Evolutionary conservation across 2,329 filamentous ascomycete genomes (phyloP), one percentile per base, ranked within the genome.

Genomic region (Rhynchosporium graminicola): DNA sequence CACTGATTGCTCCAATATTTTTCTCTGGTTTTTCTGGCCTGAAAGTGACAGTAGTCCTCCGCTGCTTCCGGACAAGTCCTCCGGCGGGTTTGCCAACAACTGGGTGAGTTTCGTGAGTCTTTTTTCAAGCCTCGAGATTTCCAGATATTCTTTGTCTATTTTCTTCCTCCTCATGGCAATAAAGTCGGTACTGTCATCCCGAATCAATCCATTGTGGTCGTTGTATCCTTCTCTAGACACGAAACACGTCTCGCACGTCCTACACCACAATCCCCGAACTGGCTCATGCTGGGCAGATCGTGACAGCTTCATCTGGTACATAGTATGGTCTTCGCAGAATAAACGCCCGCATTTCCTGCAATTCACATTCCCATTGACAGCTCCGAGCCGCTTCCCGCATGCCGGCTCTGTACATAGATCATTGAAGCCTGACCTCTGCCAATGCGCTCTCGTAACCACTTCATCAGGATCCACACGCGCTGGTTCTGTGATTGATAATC

Each of bases 221-320:
- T 96, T 97, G 77, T 99, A 99, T 3, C 95, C 95, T 31, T 93
- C 91, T 71, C 95, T 85, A 57, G 92, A 97, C 78, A 97, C 98
- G 79, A 95, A 99, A 77, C 95, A 99, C n/a, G 95, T 98, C 79
- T 99, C 95, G 74, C 95, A 99, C 1, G 98, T 94, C 57, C 95
- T 81, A 70, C 91, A 96, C 95, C 95, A 99, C 69, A 91, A 85
- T 7, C 95, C 95, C 65, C 94, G 82, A 1, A 95, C 86, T 0
- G 95, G 94, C 67, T 99, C 95, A 76, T 97, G 92, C 63, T 88
- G 84, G 3, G 95, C 95, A 36, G 92, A 89, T 60, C 93, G 83
- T 8, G 93, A 97, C 10, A 99, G 82, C 80, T 96, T 97, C 90
- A 98, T 98, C 79, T 99, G 94, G 74, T 98, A 99, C 93, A 99